Percentiles rank a stretch among this genome's conserved stretches.
Conservation (phyloP, 2,329 filamentous ascomycete species). For the Penicillium sp. region DNA sequence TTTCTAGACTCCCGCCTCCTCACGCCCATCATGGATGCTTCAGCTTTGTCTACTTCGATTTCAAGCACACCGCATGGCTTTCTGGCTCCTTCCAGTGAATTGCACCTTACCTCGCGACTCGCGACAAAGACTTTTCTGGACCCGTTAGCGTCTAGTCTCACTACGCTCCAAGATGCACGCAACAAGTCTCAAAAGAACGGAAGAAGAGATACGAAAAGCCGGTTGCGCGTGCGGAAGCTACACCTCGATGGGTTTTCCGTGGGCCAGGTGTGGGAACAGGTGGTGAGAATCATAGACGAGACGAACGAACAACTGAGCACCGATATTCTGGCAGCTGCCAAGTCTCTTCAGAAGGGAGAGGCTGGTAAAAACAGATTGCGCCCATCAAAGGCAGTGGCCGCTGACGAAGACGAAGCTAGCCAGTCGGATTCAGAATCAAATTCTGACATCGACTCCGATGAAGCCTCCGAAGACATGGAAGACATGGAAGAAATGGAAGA, state of each 20-base stretch:
- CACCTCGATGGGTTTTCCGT: conserved; percentile 84
- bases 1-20: neutral
- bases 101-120: conserved; percentile 67
- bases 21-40: neutral
- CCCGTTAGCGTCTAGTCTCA: conserved; percentile 68
- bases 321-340: conserved; percentile 35
- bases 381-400: neutral
- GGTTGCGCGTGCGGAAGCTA: conserved; percentile 64
- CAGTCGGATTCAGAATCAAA: neutral
- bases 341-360: conserved; percentile 11
- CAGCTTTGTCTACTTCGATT: conserved; percentile 30
- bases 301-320: conserved; percentile 53
- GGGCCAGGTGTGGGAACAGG: conserved; percentile 91
- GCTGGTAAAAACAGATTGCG: neutral
- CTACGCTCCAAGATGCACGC: conserved; percentile 66
- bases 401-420: conserved; percentile 1
- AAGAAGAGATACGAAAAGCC: conserved; percentile 62
- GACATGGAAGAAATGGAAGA: conserved; percentile 18
- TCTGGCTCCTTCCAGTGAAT: conserved; percentile 64
- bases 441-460: neutral
- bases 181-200: conserved; percentile 58
- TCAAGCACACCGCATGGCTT: conserved; percentile 66
- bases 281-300: conserved; percentile 73
- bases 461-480: neutral
- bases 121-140: conserved; percentile 80